Base-by-base conservation (phyloP, 805 yeast genomes). In the Groenewaldozyma tartarivorans region DNA sequence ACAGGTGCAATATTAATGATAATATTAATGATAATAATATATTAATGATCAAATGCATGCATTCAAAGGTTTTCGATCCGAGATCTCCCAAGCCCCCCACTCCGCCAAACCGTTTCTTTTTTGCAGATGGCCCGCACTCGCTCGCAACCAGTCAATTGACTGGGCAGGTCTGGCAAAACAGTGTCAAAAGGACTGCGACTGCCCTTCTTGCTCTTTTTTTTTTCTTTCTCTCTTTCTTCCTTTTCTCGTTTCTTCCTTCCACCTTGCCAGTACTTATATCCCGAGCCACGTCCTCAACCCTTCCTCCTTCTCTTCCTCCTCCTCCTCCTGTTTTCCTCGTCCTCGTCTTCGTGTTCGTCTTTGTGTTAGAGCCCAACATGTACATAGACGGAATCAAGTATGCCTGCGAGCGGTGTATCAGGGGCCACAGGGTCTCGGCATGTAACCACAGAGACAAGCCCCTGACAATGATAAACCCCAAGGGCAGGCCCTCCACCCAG, bases 381-480 rank as follows among this genome's bases (percentile, higher is more conserved):
- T 96, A 90, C 40, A 79, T 90, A 39, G 85, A 87, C 54, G 97
- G 96, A 30, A 80, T 84, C 49, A 90, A 92, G 58, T 90, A 87
- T 61, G 97, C 98, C 44, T 90, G 98, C 60, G 95, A 87, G 49
- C 68, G 96, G 45, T 90, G 98, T 62, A 88, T 92, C 37, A 72
- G 98, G 46, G 98, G 98, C 34, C 98, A 92, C 57, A 69, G 98
- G 40, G 98, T 90, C 35, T 83, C 96, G 1, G 77, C 94, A 2
- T 92, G 98, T 62, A 79, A 81, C 35, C 98, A 92, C 59, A 77
- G 88, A 0, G 95, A 92, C 50, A 85, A 84, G 55, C 94, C 94
- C 3, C 66, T 92, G 50, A 80, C 83, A 57, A 81, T 81, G 83
- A 90, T 92, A 59, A 92, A 92, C 57, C 96, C 95, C 15, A 92